Conservation (phyloP, 257 asterid genomes). For the Ocimum tenuiflorum region DNA sequence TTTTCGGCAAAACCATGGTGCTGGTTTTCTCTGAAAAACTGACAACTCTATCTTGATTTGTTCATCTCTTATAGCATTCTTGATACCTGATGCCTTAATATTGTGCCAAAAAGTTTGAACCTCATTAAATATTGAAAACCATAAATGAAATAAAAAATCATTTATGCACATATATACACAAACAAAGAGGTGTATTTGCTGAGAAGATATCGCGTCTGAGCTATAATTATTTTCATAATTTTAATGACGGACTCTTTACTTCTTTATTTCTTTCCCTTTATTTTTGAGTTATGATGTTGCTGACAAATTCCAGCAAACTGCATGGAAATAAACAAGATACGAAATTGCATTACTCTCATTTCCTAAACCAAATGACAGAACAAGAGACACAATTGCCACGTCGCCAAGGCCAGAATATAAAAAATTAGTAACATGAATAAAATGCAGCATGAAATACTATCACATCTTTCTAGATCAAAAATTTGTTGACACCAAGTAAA, state of each 20-base stretch:
- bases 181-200: background rate
- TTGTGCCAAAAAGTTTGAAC: background rate
- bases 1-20: background rate
- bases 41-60: background rate
- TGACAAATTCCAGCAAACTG: background rate
- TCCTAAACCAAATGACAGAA: too few species aligned
- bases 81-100: background rate
- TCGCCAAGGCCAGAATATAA: too few species aligned
- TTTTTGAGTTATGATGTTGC: too few species aligned
- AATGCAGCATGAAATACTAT: too few species aligned
- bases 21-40: background rate
- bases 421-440: too few species aligned
- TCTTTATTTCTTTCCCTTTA: too few species aligned
- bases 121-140: background rate
- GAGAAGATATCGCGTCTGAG: background rate
- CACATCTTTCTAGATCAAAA: too few species aligned
- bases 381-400: too few species aligned
- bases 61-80: background rate
- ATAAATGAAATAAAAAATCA: background rate
- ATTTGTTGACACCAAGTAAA: too few species aligned
- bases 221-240: background rate
- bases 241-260: too few species aligned
- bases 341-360: too few species aligned
- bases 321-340: background rate
- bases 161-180: too few species aligned